Conservation (phyloP, 1,284 basidiomycete species). For the Ustilago vetiveriae region DNA sequence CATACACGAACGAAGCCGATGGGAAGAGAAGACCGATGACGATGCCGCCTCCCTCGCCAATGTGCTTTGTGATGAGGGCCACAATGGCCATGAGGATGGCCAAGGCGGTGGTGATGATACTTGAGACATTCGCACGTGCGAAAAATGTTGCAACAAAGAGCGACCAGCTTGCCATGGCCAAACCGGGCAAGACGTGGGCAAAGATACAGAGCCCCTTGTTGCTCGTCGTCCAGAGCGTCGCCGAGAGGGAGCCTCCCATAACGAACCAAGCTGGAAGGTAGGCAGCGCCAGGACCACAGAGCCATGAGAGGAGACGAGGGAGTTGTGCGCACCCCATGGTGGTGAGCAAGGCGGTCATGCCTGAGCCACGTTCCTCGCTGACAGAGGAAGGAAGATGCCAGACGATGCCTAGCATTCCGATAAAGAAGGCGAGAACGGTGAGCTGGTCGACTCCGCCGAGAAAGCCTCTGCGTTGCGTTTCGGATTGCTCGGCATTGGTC, state of each 20-base stretch:
- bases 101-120: constrained; percentile 75
- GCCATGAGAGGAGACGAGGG: constrained; percentile 36
- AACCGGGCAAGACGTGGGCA: constrained; percentile 76
- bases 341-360: constrained; percentile 41
- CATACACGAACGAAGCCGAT: constrained; percentile 78
- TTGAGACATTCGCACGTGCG: constrained; percentile 78
- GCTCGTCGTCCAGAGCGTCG: constrained; percentile 74
- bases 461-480: constrained; percentile 71
- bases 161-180: constrained; percentile 76
- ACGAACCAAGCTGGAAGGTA: constrained; percentile 77
- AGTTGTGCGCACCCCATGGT: constrained; percentile 43
- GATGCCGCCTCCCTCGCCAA: constrained; percentile 71
- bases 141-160: constrained; percentile 77
- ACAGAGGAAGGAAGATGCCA: constrained; percentile 68
- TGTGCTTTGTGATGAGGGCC: constrained; percentile 73
- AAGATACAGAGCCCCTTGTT: constrained; percentile 74
- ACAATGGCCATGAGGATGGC: constrained; percentile 76
- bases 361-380: constrained; percentile 60
- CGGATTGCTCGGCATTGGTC: constrained; percentile 74
- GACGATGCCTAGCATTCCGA: constrained; percentile 79
- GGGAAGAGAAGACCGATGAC: constrained; percentile 79
- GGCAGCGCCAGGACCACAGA: constrained; percentile 56
- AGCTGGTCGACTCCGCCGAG: constrained; percentile 15
- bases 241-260: constrained; percentile 74
- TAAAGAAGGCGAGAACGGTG: constrained; percentile 66